Conservation (phyloP, 306 rosid genomes). For the Citrullus amarus region DNA sequence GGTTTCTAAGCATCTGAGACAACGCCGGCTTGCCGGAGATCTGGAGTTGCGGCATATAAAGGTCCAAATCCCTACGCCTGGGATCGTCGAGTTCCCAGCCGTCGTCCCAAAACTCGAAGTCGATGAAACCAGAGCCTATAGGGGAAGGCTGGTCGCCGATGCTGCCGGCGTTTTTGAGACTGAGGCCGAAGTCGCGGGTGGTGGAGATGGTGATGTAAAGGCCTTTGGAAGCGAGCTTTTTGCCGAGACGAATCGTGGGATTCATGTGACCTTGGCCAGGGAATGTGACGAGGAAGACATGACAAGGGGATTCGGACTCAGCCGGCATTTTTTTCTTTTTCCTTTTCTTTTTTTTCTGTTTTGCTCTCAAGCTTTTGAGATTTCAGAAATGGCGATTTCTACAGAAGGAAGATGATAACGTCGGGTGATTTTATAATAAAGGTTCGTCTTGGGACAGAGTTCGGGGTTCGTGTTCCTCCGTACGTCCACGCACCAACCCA, state of each 20-base stretch:
- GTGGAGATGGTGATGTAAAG: conserved; percentile 38
- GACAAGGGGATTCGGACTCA: conserved; percentile 19
- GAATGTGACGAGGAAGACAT: conserved; percentile 39
- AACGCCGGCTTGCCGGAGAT: conserved; percentile 20
- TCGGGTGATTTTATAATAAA: no score
- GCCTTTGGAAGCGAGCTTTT: conserved; percentile 55
- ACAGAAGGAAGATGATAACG: no score
- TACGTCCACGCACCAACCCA: no score
- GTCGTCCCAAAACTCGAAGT: conserved; percentile 48
- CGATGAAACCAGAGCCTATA: conserved; percentile 38
- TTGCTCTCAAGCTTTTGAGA: no score
- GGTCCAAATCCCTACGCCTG: neutral
- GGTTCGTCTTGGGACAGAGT: no score
- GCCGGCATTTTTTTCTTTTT: conserved; percentile 21
- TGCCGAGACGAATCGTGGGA: conserved; percentile 55
- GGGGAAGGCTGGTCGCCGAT: conserved; percentile 22
- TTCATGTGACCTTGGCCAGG: conserved; percentile 77
- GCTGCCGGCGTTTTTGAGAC: conserved; percentile 26
- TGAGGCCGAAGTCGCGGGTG: conserved; percentile 24
- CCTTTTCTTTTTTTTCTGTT: no score
- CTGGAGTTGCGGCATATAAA: conserved; percentile 19
- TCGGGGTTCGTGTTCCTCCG: no score
- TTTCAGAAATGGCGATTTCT: neutral
- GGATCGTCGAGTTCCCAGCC: conserved; percentile 29
- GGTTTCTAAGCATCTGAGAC: conserved; percentile 13